Percentiles rank a stretch among this genome's conserved stretches.
Evolutionary conservation across 352 stramenopile species (phyloP).

Genomic region (Globisporangium emineosum): DNA sequence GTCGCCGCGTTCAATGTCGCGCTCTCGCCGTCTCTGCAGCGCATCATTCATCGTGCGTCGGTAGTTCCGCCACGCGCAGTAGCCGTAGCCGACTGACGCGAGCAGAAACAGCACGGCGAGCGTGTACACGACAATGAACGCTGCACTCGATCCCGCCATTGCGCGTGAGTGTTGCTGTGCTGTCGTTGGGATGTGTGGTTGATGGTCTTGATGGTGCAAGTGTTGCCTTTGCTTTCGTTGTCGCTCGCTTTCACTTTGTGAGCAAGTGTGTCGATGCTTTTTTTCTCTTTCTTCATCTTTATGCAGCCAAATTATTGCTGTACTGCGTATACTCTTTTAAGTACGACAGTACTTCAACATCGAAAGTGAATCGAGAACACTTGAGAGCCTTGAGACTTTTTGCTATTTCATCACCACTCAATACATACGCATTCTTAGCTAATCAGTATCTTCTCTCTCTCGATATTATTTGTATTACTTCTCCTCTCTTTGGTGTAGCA

Average conservation of each 20-base stretch:
- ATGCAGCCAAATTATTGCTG: not conserved
- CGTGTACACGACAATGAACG: slow-evolving; percentile 25
- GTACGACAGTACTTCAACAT: slow-evolving; percentile 11
- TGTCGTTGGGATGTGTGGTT: not conserved
- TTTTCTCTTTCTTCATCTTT: not conserved
- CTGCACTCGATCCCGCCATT: slow-evolving; percentile 5
- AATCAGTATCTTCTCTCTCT: not conserved
- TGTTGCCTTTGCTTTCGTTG: no score
- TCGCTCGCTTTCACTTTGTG: no score
- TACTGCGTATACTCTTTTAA: not conserved
- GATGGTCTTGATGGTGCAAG: not conserved
- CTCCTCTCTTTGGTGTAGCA: not conserved
- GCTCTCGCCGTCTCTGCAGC: slow-evolving; percentile 24
- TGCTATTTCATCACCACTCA: not conserved
- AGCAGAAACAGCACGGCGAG: slow-evolving; percentile 29
- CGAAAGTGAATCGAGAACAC: not conserved
- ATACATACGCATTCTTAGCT: not conserved
- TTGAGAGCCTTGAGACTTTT: not conserved
- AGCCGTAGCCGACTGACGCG: slow-evolving; percentile 23
- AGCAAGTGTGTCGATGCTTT: not conserved
- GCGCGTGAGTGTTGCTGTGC: not conserved
- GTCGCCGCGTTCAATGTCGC: slow-evolving; percentile 22
- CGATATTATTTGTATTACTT: not conserved
- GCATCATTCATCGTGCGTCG: slow-evolving; percentile 26
- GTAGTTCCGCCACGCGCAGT: slow-evolving; percentile 35